phyloP scores from a whole-genome alignment of 2,329 filamentous ascomycete species.

The Zymoseptoria passerinii region DNA sequence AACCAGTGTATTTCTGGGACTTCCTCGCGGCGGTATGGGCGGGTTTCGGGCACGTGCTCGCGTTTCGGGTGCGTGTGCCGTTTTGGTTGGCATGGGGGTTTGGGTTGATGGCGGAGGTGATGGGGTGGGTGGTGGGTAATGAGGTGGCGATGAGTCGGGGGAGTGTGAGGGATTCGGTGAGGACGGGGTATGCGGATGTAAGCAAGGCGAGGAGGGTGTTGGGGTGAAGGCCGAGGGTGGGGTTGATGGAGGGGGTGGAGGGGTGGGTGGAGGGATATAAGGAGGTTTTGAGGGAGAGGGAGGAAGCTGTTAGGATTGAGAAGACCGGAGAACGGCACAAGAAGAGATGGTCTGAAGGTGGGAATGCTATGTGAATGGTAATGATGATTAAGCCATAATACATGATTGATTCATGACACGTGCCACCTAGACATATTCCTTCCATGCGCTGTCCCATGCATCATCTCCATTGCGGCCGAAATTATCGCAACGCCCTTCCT shows the following conservation, averaged over 20 bases:
- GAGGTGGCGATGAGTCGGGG: conserved; percentile 44
- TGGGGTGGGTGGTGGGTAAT: conserved; percentile 40
- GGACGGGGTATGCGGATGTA: conserved; percentile 46
- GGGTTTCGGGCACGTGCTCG: conserved; percentile 47
- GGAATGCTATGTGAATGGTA: too few relatives aligned
- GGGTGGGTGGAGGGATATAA: conserved; percentile 37
- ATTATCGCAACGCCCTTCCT: neutral
- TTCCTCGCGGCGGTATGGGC: conserved; percentile 72
- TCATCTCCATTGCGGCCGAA: too few relatives aligned
- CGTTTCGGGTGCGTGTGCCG: conserved; percentile 43
- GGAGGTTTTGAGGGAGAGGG: neutral
- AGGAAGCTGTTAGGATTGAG: neutral
- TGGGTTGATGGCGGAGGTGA: conserved; percentile 33
- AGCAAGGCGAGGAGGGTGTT: conserved; percentile 44
- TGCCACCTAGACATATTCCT: too few relatives aligned
- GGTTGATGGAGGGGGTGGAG: conserved; percentile 44
- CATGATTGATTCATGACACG: too few relatives aligned
- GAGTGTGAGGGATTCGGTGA: conserved; percentile 47
- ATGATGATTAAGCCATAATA: too few relatives aligned
- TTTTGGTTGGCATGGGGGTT: conserved; percentile 39
- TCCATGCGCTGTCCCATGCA: too few relatives aligned
- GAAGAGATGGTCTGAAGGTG: neutral
- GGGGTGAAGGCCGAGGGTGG: conserved; percentile 45
- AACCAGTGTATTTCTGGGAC: conserved; percentile 86
- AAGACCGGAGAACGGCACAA: neutral